phyloP scores from a whole-genome alignment of 345 rosid species.

The Salix koriyanagi region DNA sequence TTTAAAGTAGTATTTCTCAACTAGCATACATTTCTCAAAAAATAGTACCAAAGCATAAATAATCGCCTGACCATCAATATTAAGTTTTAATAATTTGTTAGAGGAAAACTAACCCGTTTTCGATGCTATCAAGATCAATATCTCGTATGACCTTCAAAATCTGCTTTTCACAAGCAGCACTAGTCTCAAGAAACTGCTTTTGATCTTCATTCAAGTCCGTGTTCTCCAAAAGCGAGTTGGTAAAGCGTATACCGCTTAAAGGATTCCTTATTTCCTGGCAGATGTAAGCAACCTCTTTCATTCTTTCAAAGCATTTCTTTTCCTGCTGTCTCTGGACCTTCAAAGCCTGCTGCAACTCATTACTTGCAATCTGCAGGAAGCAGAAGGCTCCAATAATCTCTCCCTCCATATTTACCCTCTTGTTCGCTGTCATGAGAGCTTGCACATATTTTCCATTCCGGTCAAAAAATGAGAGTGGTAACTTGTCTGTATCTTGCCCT shows the following conservation, averaged over 20 bases:
- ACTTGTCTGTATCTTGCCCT: constrained; percentile 79
- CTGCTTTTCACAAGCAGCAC: constrained; percentile 86
- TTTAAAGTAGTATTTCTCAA: background rate
- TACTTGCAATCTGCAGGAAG: constrained; percentile 93
- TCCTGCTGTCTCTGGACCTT: constrained; percentile 71
- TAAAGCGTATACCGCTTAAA: constrained; percentile 64
- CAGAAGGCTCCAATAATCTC: constrained; percentile 85
- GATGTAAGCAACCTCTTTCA: constrained; percentile 82
- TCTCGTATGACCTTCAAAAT: constrained; percentile 60
- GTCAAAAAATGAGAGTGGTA: constrained; percentile 78
- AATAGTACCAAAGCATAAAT: background rate
- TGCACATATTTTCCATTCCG: constrained; percentile 66
- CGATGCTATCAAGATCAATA: constrained; percentile 64
- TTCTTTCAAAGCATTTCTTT: constrained; percentile 49
- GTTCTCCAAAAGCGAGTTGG: constrained; percentile 71
- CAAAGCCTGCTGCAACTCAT: constrained; percentile 84
- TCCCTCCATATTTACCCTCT: constrained; percentile 66
- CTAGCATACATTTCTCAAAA: background rate
- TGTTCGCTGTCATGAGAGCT: constrained; percentile 82
- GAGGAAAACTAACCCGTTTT: constrained; percentile 60
- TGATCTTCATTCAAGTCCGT: constrained; percentile 73
- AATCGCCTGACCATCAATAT: background rate
- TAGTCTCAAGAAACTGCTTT: constrained; percentile 80
- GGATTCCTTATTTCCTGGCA: constrained; percentile 79
- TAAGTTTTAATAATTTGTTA: background rate